Evolutionary conservation across 495 filamentous ascomycete genomes (phyloP).

Genomic region (Cairneyella variabilis): DNA sequence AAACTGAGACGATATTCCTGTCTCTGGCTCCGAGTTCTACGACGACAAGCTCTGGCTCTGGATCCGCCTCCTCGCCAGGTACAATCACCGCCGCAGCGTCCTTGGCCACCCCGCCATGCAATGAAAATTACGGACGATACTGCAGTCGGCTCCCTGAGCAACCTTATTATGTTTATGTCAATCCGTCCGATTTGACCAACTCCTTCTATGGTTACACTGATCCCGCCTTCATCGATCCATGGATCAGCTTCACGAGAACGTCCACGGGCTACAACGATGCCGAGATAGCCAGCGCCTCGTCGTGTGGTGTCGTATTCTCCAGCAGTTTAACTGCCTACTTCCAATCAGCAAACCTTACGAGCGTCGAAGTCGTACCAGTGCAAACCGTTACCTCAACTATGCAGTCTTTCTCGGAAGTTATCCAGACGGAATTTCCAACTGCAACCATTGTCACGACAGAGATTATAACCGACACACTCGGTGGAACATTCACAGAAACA

Average conservation of each 20-base stretch:
- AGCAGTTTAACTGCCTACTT: not conserved
- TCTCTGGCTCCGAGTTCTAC: too few relatives aligned
- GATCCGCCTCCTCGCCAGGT: not conserved
- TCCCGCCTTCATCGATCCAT: too few relatives aligned
- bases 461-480: not conserved
- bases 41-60: not conserved
- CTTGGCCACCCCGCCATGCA: not conserved
- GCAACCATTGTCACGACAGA: not conserved
- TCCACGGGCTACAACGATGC: not conserved
- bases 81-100: not conserved
- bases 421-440: not conserved
- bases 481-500: too few relatives aligned
- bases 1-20: not conserved
- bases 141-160: not conserved
- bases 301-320: not conserved
- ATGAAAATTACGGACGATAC: not conserved
- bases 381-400: too few relatives aligned
- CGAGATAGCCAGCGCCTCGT: not conserved
- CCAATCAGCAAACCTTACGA: not conserved
- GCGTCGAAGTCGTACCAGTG: too few relatives aligned
- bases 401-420: not conserved
- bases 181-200: not conserved
- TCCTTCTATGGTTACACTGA: too few relatives aligned
- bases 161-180: not conserved
- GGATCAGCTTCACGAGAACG: not conserved